phyloP scores from a whole-genome alignment of 345 rosid genomes.

The Eucalyptus marginata region DNA sequence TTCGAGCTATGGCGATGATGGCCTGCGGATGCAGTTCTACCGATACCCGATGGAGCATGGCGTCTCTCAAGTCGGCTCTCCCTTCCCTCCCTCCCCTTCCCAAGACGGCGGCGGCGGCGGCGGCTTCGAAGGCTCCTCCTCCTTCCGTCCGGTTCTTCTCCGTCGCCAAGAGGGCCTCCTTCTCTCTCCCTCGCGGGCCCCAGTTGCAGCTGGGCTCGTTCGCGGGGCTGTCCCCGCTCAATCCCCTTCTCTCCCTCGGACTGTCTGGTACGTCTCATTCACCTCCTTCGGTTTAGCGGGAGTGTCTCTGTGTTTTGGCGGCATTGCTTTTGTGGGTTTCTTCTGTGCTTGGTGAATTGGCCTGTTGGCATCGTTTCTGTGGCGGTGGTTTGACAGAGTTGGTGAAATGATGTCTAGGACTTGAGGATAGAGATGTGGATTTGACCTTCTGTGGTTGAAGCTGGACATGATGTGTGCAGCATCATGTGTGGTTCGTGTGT shows the following conservation, averaged over 20 bases:
- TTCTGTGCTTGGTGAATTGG: background rate
- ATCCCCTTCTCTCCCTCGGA: constrained; percentile 40
- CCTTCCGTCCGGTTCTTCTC: constrained; percentile 21
- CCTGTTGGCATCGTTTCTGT: background rate
- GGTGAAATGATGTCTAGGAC: background rate
- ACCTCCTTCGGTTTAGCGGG: background rate
- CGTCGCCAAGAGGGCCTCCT: constrained; percentile 6
- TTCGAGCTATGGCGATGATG: constrained; percentile 7
- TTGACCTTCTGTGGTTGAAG: background rate
- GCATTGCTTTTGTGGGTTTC: background rate
- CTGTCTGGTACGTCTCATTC: constrained; percentile 25
- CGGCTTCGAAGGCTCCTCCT: background rate
- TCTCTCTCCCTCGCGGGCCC: constrained; percentile 7
- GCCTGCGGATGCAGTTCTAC: constrained; percentile 7
- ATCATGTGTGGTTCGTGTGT: background rate
- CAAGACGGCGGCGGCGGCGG: background rate
- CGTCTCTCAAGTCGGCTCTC: constrained; percentile 52
- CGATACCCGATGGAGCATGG: constrained; percentile 48
- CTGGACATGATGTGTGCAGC: background rate
- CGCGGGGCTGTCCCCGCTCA: constrained; percentile 34
- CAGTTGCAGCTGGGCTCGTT: constrained; percentile 20
- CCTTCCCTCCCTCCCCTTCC: constrained; percentile 21
- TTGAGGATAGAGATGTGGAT: background rate
- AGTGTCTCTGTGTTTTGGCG: background rate
- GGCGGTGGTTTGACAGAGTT: background rate